phyloP scores from a whole-genome alignment of 208 protist species.

The Leishmania major region DNA sequence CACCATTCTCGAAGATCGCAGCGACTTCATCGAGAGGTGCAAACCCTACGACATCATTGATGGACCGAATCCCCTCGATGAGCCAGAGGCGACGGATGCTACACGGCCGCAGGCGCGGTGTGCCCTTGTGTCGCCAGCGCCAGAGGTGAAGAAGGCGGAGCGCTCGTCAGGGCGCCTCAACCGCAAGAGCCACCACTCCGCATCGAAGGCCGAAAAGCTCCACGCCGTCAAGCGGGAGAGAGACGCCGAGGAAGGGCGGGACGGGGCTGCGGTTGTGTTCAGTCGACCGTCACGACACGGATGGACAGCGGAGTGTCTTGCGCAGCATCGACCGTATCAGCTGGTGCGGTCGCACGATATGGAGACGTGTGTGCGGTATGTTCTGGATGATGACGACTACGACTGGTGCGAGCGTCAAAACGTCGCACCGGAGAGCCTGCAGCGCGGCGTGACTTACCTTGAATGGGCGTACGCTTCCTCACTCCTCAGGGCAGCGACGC shows the following conservation, averaged over 20 bases:
- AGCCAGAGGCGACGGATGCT: background rate
- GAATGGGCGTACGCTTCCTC: conserved; percentile 69
- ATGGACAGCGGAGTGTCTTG: conserved; percentile 39
- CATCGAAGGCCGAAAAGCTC: conserved; percentile 4
- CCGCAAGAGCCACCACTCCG: conserved; percentile 11
- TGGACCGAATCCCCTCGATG: conserved; percentile 52
- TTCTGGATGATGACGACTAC: conserved; percentile 73
- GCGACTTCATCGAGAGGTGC: conserved; percentile 41
- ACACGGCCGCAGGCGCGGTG: background rate
- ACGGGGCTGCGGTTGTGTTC: background rate
- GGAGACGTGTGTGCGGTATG: conserved; percentile 53
- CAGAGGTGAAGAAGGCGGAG: background rate
- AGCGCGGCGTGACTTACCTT: conserved; percentile 56
- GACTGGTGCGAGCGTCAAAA: conserved; percentile 53
- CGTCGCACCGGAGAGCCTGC: conserved; percentile 38
- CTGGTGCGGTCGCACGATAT: conserved; percentile 46
- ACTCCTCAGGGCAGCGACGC: conserved; percentile 31
- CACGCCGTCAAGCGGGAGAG: conserved; percentile 9
- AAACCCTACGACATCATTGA: conserved; percentile 77
- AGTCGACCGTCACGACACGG: conserved; percentile 21
- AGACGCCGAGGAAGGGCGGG: background rate
- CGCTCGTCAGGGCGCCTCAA: background rate
- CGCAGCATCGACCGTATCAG: conserved; percentile 46
- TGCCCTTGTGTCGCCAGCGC: background rate
- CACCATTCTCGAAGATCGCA: conserved; percentile 36